Evolutionary conservation across 1,284 basidiomycete species (phyloP), one percentile per base, ranked within the genome.

Genomic region (Albatrellus sp.): DNA sequence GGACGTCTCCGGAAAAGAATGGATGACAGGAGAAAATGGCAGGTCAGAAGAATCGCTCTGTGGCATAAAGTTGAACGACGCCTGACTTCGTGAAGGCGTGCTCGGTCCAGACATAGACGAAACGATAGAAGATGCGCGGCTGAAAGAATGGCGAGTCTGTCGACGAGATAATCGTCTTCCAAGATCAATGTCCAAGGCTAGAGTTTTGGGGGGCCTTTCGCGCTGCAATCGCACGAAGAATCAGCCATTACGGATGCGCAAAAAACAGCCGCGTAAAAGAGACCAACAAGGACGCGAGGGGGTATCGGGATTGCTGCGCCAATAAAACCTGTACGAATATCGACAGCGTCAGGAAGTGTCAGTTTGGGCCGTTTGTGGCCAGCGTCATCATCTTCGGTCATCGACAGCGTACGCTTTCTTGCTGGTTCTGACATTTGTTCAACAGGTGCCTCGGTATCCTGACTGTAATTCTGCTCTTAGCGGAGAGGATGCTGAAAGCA

Each of bases 1-100:
- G 9, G 51, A 54, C 6, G 48, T 47, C 13, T 51, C 50, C n/a
- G 54, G 50, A 10, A 42, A 46, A 2, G 41, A 35, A 34, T 16
- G 52, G 46, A 28, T 48, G 46, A 36, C 37, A 40, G n/a, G 48
- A 46, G n/a, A n/a, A 33, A 32, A 17, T 14, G 24, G 34, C 29
- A 40, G 40, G 37, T 31, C 41, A 37, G 13, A 38, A 36, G 46
- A 31, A 32, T 37, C 14, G 41, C 40, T 31, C 44, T 44, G 10
- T 40, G 17, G 13, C 33, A 35, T 20, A 43, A 43, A 24, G 38
- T 39, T 41, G 28, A 36, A 36, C n/a, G 45, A 41, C 14, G 44
- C 19, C 19, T 28, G 38, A 29, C 37, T 24, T 39, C 37, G 24
- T 17, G 19, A 37, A 31, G 9, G 37, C 30, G 44, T 39, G 7